A percentile compares a stretch with the other conserved stretches of the same genome.
These are phyloP conservation scores for Saccharomyces eubayanus DNA, from an alignment of 805 yeast genomes.

Conservation along the genomic window DNA sequence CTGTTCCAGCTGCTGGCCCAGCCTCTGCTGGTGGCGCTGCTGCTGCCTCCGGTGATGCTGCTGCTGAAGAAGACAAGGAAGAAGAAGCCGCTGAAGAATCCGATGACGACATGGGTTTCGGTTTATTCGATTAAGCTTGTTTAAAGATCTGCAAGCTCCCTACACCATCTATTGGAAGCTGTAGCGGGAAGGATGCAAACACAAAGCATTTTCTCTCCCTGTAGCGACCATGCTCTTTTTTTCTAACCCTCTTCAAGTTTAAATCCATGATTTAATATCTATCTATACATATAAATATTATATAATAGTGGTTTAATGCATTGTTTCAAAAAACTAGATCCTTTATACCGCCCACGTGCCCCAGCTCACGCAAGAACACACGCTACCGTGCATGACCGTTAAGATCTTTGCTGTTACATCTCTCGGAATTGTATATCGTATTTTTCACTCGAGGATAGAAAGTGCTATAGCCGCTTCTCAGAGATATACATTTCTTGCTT, in stretches of 20 bases:
- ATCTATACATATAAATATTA: background rate
- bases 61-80: conserved; percentile 51
- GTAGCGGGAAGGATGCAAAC: background rate
- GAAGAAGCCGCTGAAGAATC: conserved; percentile 58
- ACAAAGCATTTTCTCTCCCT: background rate
- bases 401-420: background rate
- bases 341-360: too few species aligned
- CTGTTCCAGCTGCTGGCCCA: conserved; percentile 98
- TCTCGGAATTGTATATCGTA: background rate
- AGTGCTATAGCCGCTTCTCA: background rate
- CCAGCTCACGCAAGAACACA: background rate
- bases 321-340: background rate
- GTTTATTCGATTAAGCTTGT: conserved; percentile 88
- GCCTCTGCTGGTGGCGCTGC: conserved; percentile 71
- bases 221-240: background rate
- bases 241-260: background rate
- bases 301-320: background rate
- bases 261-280: background rate
- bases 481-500: background rate
- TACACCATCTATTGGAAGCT: background rate
- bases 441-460: background rate
- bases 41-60: conserved; percentile 63
- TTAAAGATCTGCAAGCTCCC: background rate
- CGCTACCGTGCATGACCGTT: background rate
- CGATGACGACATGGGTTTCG: conserved; percentile 89